Base-by-base conservation (phyloP, 257 asterid genomes). In the Solanum chiquidenum region DNA sequence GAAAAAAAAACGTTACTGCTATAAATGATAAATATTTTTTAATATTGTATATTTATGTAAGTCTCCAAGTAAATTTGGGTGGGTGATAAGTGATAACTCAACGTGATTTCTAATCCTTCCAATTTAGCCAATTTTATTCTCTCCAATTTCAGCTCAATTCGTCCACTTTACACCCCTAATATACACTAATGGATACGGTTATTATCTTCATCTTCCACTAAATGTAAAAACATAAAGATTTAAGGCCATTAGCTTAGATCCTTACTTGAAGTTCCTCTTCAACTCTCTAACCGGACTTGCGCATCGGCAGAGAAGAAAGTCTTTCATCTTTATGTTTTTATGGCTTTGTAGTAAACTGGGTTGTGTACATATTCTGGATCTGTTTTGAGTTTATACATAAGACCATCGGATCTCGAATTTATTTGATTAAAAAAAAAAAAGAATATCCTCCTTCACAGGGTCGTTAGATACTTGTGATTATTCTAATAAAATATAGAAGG, bases 1-100 rank as follows among this genome's bases (percentile, higher is more conserved):
- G 1, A 0, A 12, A 44, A 44, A 44, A 44, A 44, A 0, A 37
- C 3, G 6, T 44, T 4, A 44, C 12, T 1, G 6, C 4, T 44
- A 44, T 44, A 44, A 44, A 44, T 44, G 52, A 14, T 44, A 44
- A 44, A 44, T 44, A 44, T 44, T 12, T 44, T 12, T 44, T 44
- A 44, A 12, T 44, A 44, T 44, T 1, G 14, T 44, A 44, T 44
- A 44, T 44, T 44, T 12, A 44, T 44, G 6, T 44, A 44, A 44
- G 16, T 44, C 12, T 44, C 52, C 52, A 12, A 44, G 18, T 44
- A 44, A 46, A 46, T 46, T 46, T 46, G 58, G 20, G 58, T 46
- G 58, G 6, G 20, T 13, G 20, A 46, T 46, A 46, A 46, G 52
- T 44, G 52, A 44, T 44, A 44, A 44, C 64, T 6, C 64, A 55